Evolutionary conservation across 2,329 filamentous ascomycete species (phyloP).

Genomic region (Monosporascus ibericus): DNA sequence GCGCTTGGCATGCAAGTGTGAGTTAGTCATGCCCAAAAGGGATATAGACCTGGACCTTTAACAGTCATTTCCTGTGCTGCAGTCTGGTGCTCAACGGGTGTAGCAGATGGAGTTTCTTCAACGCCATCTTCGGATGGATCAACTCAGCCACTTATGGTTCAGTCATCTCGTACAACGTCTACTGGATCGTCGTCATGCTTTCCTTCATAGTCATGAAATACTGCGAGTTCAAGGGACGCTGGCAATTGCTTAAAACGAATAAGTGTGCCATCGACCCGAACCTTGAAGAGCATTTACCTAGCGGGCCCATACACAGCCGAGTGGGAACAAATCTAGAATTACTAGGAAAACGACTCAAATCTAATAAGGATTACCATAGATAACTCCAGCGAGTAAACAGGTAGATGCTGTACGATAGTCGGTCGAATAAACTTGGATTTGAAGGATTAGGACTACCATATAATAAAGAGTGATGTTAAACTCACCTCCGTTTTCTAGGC

Average conservation of each 20-base stretch:
- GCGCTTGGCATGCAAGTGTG: slow-evolving; percentile 78
- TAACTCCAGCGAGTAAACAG: too few relatives aligned
- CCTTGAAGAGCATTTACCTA: background rate
- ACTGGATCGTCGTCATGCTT: slow-evolving; percentile 70
- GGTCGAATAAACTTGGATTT: too few relatives aligned
- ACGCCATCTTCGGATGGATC: slow-evolving; percentile 78
- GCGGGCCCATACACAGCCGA: background rate
- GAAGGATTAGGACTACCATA: too few relatives aligned
- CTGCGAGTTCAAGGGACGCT: slow-evolving; percentile 52
- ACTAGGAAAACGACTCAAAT: too few relatives aligned
- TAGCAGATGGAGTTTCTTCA: slow-evolving; percentile 82
- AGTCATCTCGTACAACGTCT: slow-evolving; percentile 80
- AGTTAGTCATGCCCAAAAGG: slow-evolving; percentile 24
- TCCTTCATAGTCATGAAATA: slow-evolving; percentile 61
- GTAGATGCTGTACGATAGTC: too few relatives aligned
- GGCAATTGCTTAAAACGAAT: slow-evolving; percentile 32
- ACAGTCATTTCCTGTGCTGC: slow-evolving; percentile 58
- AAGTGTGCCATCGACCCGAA: background rate
- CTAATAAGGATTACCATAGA: too few relatives aligned
- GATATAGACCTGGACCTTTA: slow-evolving; percentile 1
- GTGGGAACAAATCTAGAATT: background rate
- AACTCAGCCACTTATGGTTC: slow-evolving; percentile 86
- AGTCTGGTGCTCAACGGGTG: slow-evolving; percentile 66
- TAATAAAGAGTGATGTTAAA: too few relatives aligned
- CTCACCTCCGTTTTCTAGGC: too few relatives aligned